phyloP scores from a whole-genome alignment of 306 rosid species.

The Lupinus albus region DNA sequence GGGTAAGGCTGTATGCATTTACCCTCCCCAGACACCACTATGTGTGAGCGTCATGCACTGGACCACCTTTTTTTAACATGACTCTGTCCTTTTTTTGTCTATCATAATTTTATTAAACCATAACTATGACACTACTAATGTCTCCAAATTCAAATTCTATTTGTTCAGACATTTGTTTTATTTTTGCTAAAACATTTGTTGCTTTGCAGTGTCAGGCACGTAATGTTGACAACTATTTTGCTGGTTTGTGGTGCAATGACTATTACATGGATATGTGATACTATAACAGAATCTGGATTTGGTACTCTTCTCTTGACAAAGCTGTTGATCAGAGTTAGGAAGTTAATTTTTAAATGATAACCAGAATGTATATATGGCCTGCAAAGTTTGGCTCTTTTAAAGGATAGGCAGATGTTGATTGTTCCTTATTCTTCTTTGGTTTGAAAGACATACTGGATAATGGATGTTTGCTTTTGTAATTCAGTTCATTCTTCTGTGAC shows the following conservation, averaged over 20 bases:
- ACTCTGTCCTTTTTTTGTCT: slow-evolving; percentile 25
- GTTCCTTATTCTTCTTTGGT: slow-evolving; percentile 19
- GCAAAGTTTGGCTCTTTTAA: slow-evolving; percentile 21
- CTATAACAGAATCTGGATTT: slow-evolving; percentile 95
- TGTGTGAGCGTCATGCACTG: no score
- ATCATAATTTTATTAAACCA: slow-evolving; percentile 15
- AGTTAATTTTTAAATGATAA: slow-evolving; percentile 29
- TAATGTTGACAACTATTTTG: slow-evolving; percentile 71
- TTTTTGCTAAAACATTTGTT: slow-evolving; percentile 31
- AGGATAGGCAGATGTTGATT: slow-evolving; percentile 20
- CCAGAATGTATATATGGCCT: background rate
- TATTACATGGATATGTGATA: slow-evolving; percentile 90
- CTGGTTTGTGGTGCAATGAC: slow-evolving; percentile 97
- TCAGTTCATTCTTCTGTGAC: slow-evolving; percentile 42
- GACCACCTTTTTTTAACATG: no score
- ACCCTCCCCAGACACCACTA: no score
- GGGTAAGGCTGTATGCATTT: no score
- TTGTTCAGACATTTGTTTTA: slow-evolving; percentile 32
- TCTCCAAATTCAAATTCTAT: background rate
- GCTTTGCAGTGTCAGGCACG: slow-evolving; percentile 85
- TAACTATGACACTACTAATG: slow-evolving; percentile 8
- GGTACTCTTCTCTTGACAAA: slow-evolving; percentile 55
- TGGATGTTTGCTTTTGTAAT: slow-evolving; percentile 20
- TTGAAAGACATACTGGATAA: slow-evolving; percentile 13
- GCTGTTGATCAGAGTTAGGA: slow-evolving; percentile 32